Evolutionary conservation across 768 basidiomycete species (phyloP), one percentile per base, ranked within the genome.

Genomic region (Cyclocybe cylindracea): DNA sequence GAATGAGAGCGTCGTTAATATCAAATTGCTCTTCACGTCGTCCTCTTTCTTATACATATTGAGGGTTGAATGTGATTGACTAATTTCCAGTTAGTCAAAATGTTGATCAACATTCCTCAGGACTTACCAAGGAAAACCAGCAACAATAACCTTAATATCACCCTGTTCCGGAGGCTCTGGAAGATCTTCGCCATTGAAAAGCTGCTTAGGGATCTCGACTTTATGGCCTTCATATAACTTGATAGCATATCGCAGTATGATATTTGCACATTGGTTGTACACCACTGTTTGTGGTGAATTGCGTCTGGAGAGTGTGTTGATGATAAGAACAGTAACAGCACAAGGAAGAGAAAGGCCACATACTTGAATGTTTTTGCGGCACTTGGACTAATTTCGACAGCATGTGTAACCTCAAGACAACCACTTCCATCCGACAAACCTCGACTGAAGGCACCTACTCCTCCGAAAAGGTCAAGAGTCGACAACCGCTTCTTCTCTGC

Each of bases 51-150:
- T 80, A 60, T 71, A 89, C 81, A 84, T 88, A 62, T 92, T 92
- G 14, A 91, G 64, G 1, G 65, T 63, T 0, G 89, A 91, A 60
- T 91, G 89, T 2, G 84, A 78, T 65, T 91, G 89, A 61, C 89
- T 91, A 24, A 46, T 31, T 10, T 50, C 38, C 6, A 18, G 10
- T 58, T 14, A 37, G 34, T 44, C 34, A 44, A 42, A 9, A 8
- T 31, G 9, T 40, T 39, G 5, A 29, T 53, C 10, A 33, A 29
- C 14, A 42, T 32, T 29, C 29, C 14, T 56, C 11, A 35, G n/a
- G 38, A 52, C 58, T 36, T 57, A 86, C 89, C 91, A 93, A 34
- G 91, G 91, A 56, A 92, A 88, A 0, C 91, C 91, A 13, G 84
- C 78, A 10, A 80, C 68, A 10, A 92, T 73, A 29, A 84, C 75